Evolutionary conservation across 352 stramenopile species (phyloP), one percentile per base, ranked within the genome.

Genomic region (Achlya hypogyna): DNA sequence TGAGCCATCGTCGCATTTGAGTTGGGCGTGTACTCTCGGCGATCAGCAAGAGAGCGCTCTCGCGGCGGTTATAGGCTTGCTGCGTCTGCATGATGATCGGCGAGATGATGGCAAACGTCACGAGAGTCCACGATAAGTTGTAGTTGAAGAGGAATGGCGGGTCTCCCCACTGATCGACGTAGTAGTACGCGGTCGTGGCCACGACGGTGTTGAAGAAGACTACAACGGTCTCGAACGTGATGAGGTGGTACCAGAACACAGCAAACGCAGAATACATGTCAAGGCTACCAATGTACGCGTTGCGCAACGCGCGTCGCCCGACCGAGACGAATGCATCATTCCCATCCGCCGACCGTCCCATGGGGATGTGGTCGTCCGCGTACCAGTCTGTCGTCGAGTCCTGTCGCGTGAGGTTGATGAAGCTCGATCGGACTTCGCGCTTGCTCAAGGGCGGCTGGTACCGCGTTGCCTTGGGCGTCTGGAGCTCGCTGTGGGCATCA

Each of bases 71-170:
- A 22, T 65, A 70, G 6, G 64, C 64, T 29, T 70, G 64, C 20
- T 62, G 52, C 52, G 64, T 47, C 18, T 65, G 52, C 23, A 66
- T 65, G n/a, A 54, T 70, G 23, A 40, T 49, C 9, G 64, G 64
- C 23, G 64, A 70, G n/a, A 62, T 42, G 22, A 70, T 54, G 10
- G 64, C 62, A 34, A 70, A 70, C 1, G 64, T 35, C 31, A 70
- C 23, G 45, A 70, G 43, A 9, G 25, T 65, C 29, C 64, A 66
- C 52, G 64, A 53, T 12, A 70, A 53, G 22, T 70, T 70, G 45
- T 34, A 29, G 10, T 53, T 54, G n/a, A 70, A 38, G 25, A 51
- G 12, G n/a, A n/a, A n/a, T n/a, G n/a, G n/a, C n/a, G 38, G 12
- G 38, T 45, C 38, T 9, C 12, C n/a, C 12, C n/a, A 18, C 38